Evolutionary conservation across 177 flowering plant genomes (phyloP).

Genomic region (Vitis hybrid): DNA sequence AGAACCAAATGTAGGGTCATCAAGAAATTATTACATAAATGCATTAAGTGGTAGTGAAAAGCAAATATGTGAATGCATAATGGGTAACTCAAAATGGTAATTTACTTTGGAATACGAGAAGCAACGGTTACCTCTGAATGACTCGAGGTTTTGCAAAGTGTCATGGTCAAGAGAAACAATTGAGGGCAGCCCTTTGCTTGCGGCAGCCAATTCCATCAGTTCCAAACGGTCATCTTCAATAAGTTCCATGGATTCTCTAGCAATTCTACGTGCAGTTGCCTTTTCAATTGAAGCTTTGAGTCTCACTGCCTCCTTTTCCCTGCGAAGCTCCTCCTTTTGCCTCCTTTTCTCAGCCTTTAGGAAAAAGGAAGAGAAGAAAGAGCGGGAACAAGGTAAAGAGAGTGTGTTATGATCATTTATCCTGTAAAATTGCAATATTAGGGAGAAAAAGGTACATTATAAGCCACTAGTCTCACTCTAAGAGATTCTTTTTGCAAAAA

Average conservation of each 20-base stretch:
- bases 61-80: too few relatives aligned
- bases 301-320: constrained; percentile 41
- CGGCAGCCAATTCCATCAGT: constrained; percentile 52
- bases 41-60: too few relatives aligned
- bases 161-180: constrained; percentile 34
- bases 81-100: too few relatives aligned
- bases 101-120: neutral
- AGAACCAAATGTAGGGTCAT: neutral
- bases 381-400: too few relatives aligned
- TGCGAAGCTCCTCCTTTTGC: constrained; percentile 50
- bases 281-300: constrained; percentile 45
- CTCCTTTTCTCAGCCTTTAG: constrained; percentile 45
- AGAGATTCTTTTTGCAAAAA: constrained; percentile 72
- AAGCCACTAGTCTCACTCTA: constrained; percentile 47
- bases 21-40: neutral
- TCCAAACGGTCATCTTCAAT: constrained; percentile 57
- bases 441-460: neutral
- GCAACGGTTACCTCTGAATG: constrained; percentile 30
- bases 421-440: neutral
- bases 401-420: neutral
- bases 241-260: constrained; percentile 50
- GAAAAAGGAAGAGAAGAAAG: neutral
- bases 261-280: constrained; percentile 51
- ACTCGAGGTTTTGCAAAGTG: constrained; percentile 36
- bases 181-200: constrained; percentile 38